phyloP scores from a whole-genome alignment of 2,329 filamentous ascomycete species.

The Cladophialophora immunda region DNA sequence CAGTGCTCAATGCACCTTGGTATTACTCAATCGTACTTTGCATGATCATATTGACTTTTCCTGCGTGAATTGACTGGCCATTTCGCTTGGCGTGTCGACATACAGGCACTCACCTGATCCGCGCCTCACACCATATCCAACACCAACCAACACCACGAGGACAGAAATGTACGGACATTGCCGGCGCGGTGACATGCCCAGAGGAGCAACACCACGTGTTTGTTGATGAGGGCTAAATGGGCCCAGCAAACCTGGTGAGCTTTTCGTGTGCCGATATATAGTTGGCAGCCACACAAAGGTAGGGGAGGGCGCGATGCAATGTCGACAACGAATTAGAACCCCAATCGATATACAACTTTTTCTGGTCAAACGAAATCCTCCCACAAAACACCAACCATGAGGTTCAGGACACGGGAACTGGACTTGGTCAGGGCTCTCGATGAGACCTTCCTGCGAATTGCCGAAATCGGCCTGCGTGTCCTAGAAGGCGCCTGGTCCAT shows the following conservation, averaged over 20 bases:
- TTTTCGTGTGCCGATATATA: not conserved
- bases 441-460: conserved; percentile 34
- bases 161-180: conserved; percentile 5
- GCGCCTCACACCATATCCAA: not conserved
- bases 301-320: not conserved
- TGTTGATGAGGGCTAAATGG: not conserved
- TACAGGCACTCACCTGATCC: not conserved
- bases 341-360: not conserved
- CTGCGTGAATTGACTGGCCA: not conserved
- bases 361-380: not conserved
- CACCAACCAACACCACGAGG: conserved; percentile 1
- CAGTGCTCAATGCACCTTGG: not conserved
- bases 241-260: not conserved
- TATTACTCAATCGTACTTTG: not conserved
- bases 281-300: not conserved
- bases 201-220: not conserved
- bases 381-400: conserved; percentile 22
- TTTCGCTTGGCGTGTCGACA: not conserved
- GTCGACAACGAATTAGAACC: not conserved
- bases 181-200: not conserved
- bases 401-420: conserved; percentile 33
- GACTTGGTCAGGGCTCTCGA: conserved; percentile 30
- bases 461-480: conserved; percentile 28
- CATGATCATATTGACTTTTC: not conserved
- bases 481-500: conserved; percentile 26